Base-by-base conservation (phyloP, 257 asterid species). In the Solanum clarkiae region DNA sequence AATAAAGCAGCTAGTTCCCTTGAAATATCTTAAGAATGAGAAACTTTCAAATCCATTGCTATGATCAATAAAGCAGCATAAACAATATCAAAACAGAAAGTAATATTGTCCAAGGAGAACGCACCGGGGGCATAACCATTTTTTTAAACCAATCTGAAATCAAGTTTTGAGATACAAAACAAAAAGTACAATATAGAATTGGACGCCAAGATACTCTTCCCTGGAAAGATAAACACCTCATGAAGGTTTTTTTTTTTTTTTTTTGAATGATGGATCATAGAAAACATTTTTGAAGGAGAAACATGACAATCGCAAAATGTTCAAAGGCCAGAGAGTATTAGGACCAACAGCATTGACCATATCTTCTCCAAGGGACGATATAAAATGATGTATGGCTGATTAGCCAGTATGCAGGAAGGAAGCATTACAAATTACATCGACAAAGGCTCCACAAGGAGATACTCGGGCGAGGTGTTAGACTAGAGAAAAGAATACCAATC, bases 311-410 rank as follows among this genome's bases (percentile, higher is more conserved):
- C 92, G 89, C 81, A 89, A 91, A 86, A 88, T 90, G 92, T 87
- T 91, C 93, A 87, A 87, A 90, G 87, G 90, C 89, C 87, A 79
- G 92, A 89, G 90, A 88, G 91, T 92, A 89, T 87, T 75, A 88
- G 87, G 89, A 89, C 91, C 92, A 90, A 90, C 91, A 88, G 86
- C 91, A 80, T 84, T 88, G 90, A 89, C 88, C 90, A 1, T 90
- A 92, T 89, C 92, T 86, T 91, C 95, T 88, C 86, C 89, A 87
- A 82, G 87, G 91, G 91, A 91, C 85, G 91, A 87, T 86, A 85
- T 86, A 83, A 83, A 88, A 87, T 83, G 88, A 90, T 40, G 89
- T 84, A 86, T 71, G 85, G 85, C 12, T 32, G 84, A 80, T 88
- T 88, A 90, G 92, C 89, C 77, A 71, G 85, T 84, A 86, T 85